Conservation (phyloP, 2,329 filamentous ascomycete genomes). For the Venturia nashicola region DNA sequence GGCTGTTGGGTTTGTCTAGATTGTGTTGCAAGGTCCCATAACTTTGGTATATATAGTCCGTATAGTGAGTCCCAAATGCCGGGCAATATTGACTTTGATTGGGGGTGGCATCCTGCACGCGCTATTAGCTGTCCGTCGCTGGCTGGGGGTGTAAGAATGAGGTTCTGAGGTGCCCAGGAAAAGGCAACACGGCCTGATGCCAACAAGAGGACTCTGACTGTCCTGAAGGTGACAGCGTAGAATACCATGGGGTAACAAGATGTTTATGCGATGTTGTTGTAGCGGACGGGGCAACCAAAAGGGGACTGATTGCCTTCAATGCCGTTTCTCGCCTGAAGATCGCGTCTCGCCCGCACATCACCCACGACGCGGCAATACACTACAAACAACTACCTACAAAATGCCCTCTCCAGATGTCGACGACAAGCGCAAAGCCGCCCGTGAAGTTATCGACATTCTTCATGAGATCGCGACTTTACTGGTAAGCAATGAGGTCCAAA, state of each 20-base stretch:
- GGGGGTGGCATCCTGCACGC: not conserved
- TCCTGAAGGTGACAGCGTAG: not conserved
- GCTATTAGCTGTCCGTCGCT: not conserved
- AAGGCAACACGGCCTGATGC: no score
- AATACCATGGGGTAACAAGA: not conserved
- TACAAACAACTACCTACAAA: not conserved
- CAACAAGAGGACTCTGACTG: not conserved
- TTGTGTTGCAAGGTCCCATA: not conserved
- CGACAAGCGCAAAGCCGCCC: slow-evolving; percentile 59
- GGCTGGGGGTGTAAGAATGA: not conserved
- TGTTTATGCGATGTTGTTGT: not conserved
- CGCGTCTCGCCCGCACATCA: not conserved
- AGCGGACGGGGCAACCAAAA: no score
- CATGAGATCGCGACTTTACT: slow-evolving; percentile 82
- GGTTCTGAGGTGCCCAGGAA: not conserved
- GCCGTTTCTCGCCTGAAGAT: not conserved
- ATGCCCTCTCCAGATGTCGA: not conserved
- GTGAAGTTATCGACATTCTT: slow-evolving; percentile 72
- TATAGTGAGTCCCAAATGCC: no score
- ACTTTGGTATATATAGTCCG: no score
- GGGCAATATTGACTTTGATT: not conserved
- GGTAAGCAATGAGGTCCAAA: slow-evolving; percentile 39
- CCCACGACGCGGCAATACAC: not conserved
- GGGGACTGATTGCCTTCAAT: not conserved
- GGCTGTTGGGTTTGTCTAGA: not conserved